Evolutionary conservation across 345 rosid genomes (phyloP).

Genomic region (Aethionema arabicum): DNA sequence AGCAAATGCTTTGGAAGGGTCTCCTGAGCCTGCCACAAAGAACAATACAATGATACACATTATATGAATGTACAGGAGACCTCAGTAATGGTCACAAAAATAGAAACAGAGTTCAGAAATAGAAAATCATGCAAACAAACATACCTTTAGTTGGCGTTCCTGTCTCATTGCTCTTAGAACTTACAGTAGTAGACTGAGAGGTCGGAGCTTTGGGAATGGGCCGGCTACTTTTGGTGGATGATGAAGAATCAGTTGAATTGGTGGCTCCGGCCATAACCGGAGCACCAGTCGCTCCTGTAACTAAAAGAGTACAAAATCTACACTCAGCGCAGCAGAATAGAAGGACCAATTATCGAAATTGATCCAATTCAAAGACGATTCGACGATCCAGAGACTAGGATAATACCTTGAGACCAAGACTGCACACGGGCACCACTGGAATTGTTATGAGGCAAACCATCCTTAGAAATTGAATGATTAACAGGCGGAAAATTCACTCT

Average conservation of each 20-base stretch:
- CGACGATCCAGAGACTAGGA: too few relatives aligned
- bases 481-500: slow-evolving; percentile 50
- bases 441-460: slow-evolving; percentile 41
- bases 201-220: slow-evolving; percentile 80
- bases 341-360: not conserved
- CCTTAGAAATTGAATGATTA: slow-evolving; percentile 42
- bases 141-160: slow-evolving; percentile 61
- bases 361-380: too few relatives aligned
- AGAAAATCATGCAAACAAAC: slow-evolving; percentile 6
- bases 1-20: slow-evolving; percentile 61
- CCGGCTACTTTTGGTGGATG: slow-evolving; percentile 44
- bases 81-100: not conserved
- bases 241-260: slow-evolving; percentile 43
- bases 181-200: slow-evolving; percentile 68
- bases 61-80: not conserved
- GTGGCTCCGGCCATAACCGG: slow-evolving; percentile 38
- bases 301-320: slow-evolving; percentile 3
- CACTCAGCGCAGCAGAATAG: not conserved
- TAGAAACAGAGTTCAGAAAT: not conserved
- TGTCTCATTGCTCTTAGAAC: slow-evolving; percentile 39
- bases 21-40: slow-evolving; percentile 41
- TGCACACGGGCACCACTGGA: slow-evolving; percentile 61
- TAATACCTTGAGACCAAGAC: slow-evolving; percentile 58
- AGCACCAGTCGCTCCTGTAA: slow-evolving; percentile 51
- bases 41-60: not conserved